These are phyloP conservation scores for Agapanthus africanus DNA, from an alignment of 106 monocot species.

Conservation along the genomic window DNA sequence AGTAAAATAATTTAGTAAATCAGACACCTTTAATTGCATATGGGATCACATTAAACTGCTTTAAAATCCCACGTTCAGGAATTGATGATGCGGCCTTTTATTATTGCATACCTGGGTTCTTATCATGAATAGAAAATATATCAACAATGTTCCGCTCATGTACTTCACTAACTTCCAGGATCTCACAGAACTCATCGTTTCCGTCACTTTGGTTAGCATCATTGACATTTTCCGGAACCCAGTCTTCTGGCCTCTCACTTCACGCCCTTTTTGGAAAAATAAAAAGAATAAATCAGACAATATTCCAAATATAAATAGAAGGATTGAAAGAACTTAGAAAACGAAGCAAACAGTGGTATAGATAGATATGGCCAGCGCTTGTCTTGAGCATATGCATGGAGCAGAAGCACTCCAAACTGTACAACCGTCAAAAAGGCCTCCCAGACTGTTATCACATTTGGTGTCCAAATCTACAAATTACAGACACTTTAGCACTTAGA, in stretches of 20 bases:
- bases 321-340: constrained; percentile 23
- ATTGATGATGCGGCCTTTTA: too few relatives aligned
- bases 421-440: constrained; percentile 75
- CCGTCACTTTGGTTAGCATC: constrained; percentile 3
- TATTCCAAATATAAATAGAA: too few relatives aligned
- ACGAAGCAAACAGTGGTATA: constrained; percentile 53
- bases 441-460: constrained; percentile 61
- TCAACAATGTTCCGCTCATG: constrained; percentile 35
- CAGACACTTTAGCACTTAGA: not conserved
- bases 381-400: constrained; percentile 89
- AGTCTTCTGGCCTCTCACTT: constrained; percentile 75
- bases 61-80: too few relatives aligned
- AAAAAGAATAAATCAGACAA: too few relatives aligned
- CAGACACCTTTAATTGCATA: not conserved
- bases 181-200: constrained; percentile 15
- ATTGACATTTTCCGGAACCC: constrained; percentile 50
- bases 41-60: too few relatives aligned
- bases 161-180: constrained; percentile 24
- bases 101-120: constrained; percentile 21
- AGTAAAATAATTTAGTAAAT: not conserved
- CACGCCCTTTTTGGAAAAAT: constrained; percentile 32
- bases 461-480: constrained; percentile 68
- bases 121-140: constrained; percentile 62
- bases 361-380: constrained; percentile 70
- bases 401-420: constrained; percentile 66